phyloP scores from a whole-genome alignment of 257 asterid species.

The Solanum corneliomulleri region DNA sequence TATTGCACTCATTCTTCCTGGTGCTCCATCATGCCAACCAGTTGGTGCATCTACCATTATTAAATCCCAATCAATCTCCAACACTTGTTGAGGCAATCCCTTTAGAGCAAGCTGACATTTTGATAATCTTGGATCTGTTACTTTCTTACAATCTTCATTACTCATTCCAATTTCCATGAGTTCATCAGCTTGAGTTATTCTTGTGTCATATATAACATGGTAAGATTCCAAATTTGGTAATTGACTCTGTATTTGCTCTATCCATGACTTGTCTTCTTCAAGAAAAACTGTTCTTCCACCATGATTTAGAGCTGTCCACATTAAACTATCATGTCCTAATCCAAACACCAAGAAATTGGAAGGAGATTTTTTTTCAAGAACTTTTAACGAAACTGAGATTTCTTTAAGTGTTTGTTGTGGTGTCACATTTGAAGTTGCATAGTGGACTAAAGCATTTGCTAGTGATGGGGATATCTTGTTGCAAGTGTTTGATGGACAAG shows the following conservation, averaged over 20 bases:
- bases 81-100: slow-evolving; percentile 45
- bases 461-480: slow-evolving; percentile 57
- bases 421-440: slow-evolving; percentile 69
- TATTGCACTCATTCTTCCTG: slow-evolving; percentile 83
- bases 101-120: slow-evolving; percentile 53
- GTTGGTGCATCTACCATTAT: slow-evolving; percentile 96
- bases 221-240: slow-evolving; percentile 55
- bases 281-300: slow-evolving; percentile 74
- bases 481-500: slow-evolving; percentile 20
- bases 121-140: slow-evolving; percentile 63
- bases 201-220: slow-evolving; percentile 59
- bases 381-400: slow-evolving; percentile 55
- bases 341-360: slow-evolving; percentile 84
- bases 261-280: slow-evolving; percentile 80
- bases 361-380: slow-evolving; percentile 56
- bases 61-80: slow-evolving; percentile 74
- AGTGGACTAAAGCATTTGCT: slow-evolving; percentile 63
- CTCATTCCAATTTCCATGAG: slow-evolving; percentile 35
- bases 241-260: slow-evolving; percentile 31
- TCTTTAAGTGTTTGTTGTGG: slow-evolving; percentile 78
- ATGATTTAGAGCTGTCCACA: slow-evolving; percentile 87
- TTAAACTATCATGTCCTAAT: slow-evolving; percentile 75
- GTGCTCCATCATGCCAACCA: slow-evolving; percentile 66
- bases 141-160: slow-evolving; percentile 42
- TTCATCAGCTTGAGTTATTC: slow-evolving; percentile 57